Percentiles rank a stretch among this genome's conserved stretches.
These are phyloP conservation scores for Inga laurina DNA, from an alignment of 306 rosid species.

Conservation along the genomic window DNA sequence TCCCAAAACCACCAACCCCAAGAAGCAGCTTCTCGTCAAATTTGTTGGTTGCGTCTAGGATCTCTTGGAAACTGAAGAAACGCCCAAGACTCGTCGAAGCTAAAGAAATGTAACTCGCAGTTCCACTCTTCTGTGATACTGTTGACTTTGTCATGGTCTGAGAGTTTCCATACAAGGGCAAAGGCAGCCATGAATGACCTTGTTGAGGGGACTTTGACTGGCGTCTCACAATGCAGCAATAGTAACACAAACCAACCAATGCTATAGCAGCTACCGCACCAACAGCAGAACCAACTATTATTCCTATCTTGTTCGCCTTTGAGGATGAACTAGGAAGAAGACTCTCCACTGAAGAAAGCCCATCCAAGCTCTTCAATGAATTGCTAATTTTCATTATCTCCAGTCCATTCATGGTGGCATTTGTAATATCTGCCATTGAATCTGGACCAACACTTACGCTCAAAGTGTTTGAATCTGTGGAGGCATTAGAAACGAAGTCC, in stretches of 20 bases:
- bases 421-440: conserved; percentile 56
- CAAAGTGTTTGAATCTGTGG: conserved; percentile 51
- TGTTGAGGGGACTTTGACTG: conserved; percentile 59
- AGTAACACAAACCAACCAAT: conserved; percentile 53
- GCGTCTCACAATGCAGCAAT: conserved; percentile 47
- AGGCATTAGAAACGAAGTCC: conserved; percentile 73
- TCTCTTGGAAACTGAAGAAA: conserved; percentile 81
- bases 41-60: conserved; percentile 83
- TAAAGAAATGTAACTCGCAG: conserved; percentile 87
- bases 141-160: conserved; percentile 90
- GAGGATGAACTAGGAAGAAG: conserved; percentile 63
- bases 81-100: conserved; percentile 78
- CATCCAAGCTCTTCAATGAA: conserved; percentile 69
- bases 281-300: conserved; percentile 50
- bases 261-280: conserved; percentile 56
- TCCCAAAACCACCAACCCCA: conserved; percentile 96
- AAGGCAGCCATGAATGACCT: conserved; percentile 75
- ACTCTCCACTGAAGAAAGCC: conserved; percentile 52
- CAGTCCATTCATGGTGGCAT: conserved; percentile 84
- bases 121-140: conserved; percentile 81
- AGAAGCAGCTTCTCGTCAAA: conserved; percentile 83
- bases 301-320: conserved; percentile 45
- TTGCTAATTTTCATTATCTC: conserved; percentile 88
- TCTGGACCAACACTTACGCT: conserved; percentile 93
- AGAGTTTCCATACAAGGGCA: conserved; percentile 87